phyloP scores from a whole-genome alignment of 2,329 filamentous ascomycete genomes.

The Colletotrichum trifolii region DNA sequence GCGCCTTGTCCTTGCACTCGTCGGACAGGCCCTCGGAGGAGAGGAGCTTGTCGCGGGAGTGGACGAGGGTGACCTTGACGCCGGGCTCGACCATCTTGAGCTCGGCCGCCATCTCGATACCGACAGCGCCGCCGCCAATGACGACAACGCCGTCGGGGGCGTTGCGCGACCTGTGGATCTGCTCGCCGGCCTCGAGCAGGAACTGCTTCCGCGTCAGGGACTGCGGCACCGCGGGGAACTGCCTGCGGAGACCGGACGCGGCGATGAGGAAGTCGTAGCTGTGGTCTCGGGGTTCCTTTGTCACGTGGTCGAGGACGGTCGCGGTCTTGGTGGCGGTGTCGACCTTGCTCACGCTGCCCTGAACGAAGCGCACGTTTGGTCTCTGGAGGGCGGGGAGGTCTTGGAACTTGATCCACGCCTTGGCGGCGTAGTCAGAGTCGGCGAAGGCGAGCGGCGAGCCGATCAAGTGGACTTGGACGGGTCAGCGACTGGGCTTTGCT shows the following conservation, averaged over 20 bases:
- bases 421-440: constrained; percentile 69
- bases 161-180: constrained; percentile 65
- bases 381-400: constrained; percentile 75
- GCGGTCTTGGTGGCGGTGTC: constrained; percentile 70
- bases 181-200: constrained; percentile 68
- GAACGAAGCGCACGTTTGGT: constrained; percentile 71
- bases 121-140: constrained; percentile 83
- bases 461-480: constrained; percentile 74
- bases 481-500: constrained; percentile 7
- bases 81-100: constrained; percentile 75
- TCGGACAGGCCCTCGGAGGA: constrained; percentile 79
- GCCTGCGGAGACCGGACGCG: constrained; percentile 75
- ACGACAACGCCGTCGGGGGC: constrained; percentile 72
- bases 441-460: constrained; percentile 79
- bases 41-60: constrained; percentile 76
- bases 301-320: constrained; percentile 61
- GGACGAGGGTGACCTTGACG: constrained; percentile 77
- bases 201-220: constrained; percentile 71
- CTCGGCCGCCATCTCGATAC: constrained; percentile 85
- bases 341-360: constrained; percentile 71
- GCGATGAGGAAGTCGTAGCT: constrained; percentile 82
- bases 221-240: constrained; percentile 79
- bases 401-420: constrained; percentile 76
- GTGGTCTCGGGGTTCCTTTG: constrained; percentile 54
- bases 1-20: constrained; percentile 72